Conservation (phyloP, 768 basidiomycete species). For the Trametes maxima region DNA sequence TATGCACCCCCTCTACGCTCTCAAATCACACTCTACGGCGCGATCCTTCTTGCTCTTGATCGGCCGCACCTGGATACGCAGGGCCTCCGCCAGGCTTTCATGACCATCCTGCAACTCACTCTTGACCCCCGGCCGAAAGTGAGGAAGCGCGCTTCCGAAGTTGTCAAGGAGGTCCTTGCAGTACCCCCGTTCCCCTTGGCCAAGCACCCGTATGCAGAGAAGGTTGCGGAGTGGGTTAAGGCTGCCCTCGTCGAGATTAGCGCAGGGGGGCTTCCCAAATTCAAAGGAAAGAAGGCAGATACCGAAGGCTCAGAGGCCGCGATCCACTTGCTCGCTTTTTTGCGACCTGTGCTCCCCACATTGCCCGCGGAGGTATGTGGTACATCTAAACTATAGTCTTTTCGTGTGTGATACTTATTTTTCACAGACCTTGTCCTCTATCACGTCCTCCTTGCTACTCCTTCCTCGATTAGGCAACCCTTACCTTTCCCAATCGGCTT, state of each 20-base stretch:
- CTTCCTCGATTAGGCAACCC: conserved; percentile 88
- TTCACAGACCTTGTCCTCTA: conserved; percentile 67
- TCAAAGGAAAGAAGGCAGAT: conserved; percentile 57
- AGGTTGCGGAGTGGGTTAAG: conserved; percentile 79
- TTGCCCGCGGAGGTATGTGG: conserved; percentile 76
- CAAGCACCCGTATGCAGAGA: conserved; percentile 83
- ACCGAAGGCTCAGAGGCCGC: conserved; percentile 68
- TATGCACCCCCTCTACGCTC: conserved; percentile 86
- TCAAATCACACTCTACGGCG: conserved; percentile 75
- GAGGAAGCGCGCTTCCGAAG: conserved; percentile 85
- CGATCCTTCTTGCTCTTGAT: conserved; percentile 71
- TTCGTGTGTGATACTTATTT: conserved; percentile 14
- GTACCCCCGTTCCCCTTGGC: conserved; percentile 76
- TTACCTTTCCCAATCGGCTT: conserved; percentile 87
- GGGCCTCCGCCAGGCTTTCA: conserved; percentile 79
- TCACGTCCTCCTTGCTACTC: conserved; percentile 72
- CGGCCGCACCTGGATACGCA: conserved; percentile 66
- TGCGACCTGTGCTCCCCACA: conserved; percentile 60
- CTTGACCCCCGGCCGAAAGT: conserved; percentile 94
- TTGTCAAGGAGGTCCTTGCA: conserved; percentile 74
- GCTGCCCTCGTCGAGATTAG: conserved; percentile 66
- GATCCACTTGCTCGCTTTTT: conserved; percentile 74
- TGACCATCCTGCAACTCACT: conserved; percentile 78
- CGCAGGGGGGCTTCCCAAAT: conserved; percentile 59
- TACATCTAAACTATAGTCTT: conserved; percentile 16